Evolutionary conservation across 129 eudicot species (phyloP).

Genomic region (carrot (Daucus carota)): DNA sequence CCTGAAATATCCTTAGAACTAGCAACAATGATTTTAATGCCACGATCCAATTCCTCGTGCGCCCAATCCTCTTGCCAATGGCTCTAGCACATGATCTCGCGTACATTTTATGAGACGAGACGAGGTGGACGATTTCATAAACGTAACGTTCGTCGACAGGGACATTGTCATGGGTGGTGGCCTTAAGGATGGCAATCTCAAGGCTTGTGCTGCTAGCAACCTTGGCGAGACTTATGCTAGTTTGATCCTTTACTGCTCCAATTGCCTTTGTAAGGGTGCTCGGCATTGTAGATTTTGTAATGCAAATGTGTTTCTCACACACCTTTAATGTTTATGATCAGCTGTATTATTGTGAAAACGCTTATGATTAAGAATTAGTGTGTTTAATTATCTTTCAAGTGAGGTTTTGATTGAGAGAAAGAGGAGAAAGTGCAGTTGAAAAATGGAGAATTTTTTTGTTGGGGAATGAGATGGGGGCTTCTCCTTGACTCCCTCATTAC

Average conservation of each 20-base stretch:
- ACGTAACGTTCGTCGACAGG: slow-evolving; percentile 43
- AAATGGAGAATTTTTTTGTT: background rate
- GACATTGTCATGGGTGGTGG: slow-evolving; percentile 53
- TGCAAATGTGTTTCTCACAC: no score
- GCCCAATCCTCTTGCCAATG: slow-evolving; percentile 46
- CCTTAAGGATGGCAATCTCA: slow-evolving; percentile 53
- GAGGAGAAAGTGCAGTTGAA: slow-evolving; percentile 2
- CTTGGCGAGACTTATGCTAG: slow-evolving; percentile 70
- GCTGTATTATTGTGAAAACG: no score
- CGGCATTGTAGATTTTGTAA: slow-evolving; percentile 33
- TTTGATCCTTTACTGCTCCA: slow-evolving; percentile 70
- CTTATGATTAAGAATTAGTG: no score
- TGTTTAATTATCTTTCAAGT: no score
- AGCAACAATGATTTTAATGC: slow-evolving; percentile 63
- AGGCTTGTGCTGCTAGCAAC: slow-evolving; percentile 40
- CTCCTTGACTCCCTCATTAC: slow-evolving; percentile 23
- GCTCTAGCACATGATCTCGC: slow-evolving; percentile 57
- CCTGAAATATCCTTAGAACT: slow-evolving; percentile 56
- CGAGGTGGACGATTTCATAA: slow-evolving; percentile 32
- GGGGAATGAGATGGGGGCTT: slow-evolving; percentile 6
- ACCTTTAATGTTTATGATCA: no score
- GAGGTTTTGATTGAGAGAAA: no score
- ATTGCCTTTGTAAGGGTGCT: slow-evolving; percentile 69
- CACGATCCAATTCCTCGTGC: slow-evolving; percentile 60
- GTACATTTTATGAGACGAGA: slow-evolving; percentile 40